A percentile compares a stretch with the other conserved stretches of the same genome.
Conservation (phyloP, 164 flowering plant species). For the Litsea cubeba region DNA sequence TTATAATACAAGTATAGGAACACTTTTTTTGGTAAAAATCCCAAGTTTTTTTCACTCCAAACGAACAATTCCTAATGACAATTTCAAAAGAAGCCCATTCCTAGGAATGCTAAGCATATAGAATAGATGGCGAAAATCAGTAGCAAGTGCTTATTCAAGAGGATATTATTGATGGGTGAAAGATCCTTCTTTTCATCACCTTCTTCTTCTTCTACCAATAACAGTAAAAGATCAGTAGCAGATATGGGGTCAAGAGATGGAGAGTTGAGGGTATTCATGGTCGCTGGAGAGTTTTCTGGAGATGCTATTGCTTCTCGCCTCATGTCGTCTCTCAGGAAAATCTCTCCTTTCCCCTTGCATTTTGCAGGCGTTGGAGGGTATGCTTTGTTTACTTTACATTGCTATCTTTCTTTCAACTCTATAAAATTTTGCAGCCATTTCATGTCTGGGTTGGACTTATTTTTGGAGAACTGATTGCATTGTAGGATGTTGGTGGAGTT, state of each 20-base stretch:
- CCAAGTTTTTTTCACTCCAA: too few species aligned
- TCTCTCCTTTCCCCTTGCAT: constrained; percentile 68
- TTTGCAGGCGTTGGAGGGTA: constrained; percentile 95
- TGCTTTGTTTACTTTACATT: not conserved
- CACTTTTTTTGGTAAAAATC: too few species aligned
- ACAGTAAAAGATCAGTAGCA: constrained; percentile 11
- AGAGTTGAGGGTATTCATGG: constrained; percentile 77
- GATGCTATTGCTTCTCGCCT: constrained; percentile 80
- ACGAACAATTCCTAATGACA: not conserved
- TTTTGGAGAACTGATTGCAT: too few species aligned
- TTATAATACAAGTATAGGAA: too few species aligned
- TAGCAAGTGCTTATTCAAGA: not conserved
- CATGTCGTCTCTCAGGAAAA: constrained; percentile 64
- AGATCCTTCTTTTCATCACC: not conserved
- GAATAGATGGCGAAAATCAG: not conserved
- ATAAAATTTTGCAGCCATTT: too few species aligned
- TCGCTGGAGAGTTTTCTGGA: constrained; percentile 92
- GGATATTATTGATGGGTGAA: not conserved
- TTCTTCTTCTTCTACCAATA: not conserved
- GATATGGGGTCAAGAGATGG: constrained; percentile 64
- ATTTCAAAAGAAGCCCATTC: not conserved
- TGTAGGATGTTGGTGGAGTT: too few species aligned
- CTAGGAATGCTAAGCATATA: too few species aligned
- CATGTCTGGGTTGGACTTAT: too few species aligned
- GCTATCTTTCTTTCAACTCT: not conserved